Conservation (phyloP, 2,329 filamentous ascomycete species). For the Aureobasidium sp. region DNA sequence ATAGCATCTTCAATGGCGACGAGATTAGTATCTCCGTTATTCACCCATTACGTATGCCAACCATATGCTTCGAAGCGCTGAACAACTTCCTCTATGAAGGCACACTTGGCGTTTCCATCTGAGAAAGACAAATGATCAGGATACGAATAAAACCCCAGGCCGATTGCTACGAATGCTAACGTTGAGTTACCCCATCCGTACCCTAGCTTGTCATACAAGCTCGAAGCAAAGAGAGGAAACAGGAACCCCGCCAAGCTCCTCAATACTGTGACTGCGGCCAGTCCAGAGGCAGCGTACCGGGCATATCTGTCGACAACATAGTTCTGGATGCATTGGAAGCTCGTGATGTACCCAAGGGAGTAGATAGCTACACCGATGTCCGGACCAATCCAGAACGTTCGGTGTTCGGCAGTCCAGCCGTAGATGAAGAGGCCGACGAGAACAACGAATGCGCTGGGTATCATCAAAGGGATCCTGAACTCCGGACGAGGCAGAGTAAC, state of each 20-base stretch:
- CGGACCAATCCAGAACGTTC: conserved; percentile 30
- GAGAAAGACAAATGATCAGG: too few relatives aligned
- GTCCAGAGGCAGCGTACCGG: neutral
- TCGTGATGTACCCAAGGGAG: conserved; percentile 14
- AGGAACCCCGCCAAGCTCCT: conserved; percentile 19
- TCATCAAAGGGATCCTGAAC: conserved; percentile 18
- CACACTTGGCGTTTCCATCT: too few relatives aligned
- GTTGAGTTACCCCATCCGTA: conserved; percentile 45
- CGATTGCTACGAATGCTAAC: conserved; percentile 32
- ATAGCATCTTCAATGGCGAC: too few relatives aligned
- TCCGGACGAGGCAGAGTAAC: too few relatives aligned
- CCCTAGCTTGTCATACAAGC: conserved; percentile 38
- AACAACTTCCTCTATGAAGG: too few relatives aligned
- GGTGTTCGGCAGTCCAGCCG: conserved; percentile 36
- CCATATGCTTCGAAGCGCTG: too few relatives aligned
- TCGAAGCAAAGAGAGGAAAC: conserved; percentile 51
- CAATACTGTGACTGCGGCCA: neutral
- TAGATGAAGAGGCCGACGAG: conserved; percentile 33
- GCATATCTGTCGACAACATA: conserved; percentile 35
- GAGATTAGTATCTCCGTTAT: too few relatives aligned
- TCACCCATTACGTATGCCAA: too few relatives aligned
- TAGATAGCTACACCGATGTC: conserved; percentile 19
- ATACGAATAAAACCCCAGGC: too few relatives aligned
- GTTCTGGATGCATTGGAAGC: conserved; percentile 17
- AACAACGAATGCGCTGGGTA: conserved; percentile 15